A percentile compares a stretch with the other conserved stretches of the same genome.
phyloP scores from a whole-genome alignment of 1,284 basidiomycete genomes.

The Ceratobasidium sp. region DNA sequence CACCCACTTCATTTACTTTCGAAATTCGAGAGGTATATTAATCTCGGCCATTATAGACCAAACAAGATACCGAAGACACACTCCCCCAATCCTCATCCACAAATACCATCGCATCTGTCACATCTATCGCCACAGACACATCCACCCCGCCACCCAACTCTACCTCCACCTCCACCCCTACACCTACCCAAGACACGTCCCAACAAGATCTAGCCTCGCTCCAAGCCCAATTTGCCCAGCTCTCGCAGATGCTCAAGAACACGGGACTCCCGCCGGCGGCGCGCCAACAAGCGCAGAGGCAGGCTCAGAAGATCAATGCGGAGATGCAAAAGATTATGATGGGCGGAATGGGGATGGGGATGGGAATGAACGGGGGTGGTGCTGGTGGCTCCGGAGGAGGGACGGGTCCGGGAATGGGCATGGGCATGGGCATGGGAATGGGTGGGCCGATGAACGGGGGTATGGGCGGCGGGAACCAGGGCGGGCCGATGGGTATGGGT shows the following conservation, averaged over 20 bases:
- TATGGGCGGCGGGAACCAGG: constrained; percentile 29
- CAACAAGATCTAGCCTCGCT: constrained; percentile 32
- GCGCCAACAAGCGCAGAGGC: constrained; percentile 36
- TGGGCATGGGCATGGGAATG: constrained; percentile 31
- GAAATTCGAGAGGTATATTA: not conserved
- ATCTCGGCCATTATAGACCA: constrained; percentile 1
- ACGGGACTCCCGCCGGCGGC: constrained; percentile 27
- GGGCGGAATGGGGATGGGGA: not conserved
- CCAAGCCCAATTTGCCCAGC: constrained; percentile 38
- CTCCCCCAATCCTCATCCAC: constrained; percentile 25
- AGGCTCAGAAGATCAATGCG: constrained; percentile 54
- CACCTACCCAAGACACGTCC: not conserved
- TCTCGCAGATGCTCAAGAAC: constrained; percentile 40
- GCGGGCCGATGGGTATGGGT: constrained; percentile 24
- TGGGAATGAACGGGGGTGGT: constrained; percentile 30
- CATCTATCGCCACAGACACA: not conserved
- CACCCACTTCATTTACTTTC: not conserved
- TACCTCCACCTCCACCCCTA: not conserved
- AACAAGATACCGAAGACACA: constrained; percentile 18
- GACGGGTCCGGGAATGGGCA: not conserved
- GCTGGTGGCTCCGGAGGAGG: not conserved
- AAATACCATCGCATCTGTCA: constrained; percentile 47
- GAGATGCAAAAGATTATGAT: constrained; percentile 75
- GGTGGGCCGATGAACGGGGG: constrained; percentile 27
- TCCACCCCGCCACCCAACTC: constrained; percentile 22